A percentile compares a stretch with the other conserved stretches of the same genome.
Evolutionary conservation across 345 rosid genomes (phyloP).

Genomic region (Hibiscus trionum): DNA sequence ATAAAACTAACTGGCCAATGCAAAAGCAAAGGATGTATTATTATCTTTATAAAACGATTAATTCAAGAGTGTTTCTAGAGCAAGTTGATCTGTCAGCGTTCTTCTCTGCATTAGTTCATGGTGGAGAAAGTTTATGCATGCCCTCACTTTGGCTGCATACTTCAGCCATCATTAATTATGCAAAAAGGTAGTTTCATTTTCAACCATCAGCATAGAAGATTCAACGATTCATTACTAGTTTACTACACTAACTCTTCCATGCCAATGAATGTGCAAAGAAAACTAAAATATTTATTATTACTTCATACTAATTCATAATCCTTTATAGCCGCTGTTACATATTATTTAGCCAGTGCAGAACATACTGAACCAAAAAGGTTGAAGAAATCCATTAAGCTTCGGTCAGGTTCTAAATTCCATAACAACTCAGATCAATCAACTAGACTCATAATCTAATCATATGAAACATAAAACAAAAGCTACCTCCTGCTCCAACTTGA

Average conservation of each 20-base stretch:
- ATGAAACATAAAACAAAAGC: conserved; percentile 4
- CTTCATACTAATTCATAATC: not conserved
- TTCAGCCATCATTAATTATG: not conserved
- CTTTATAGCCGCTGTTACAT: not conserved
- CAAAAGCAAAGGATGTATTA: not conserved
- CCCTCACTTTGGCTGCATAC: not conserved
- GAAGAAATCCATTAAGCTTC: conserved; percentile 6
- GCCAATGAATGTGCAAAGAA: not conserved
- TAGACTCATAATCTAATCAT: not conserved
- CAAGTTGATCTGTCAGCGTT: conserved; percentile 2
- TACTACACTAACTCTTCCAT: not conserved
- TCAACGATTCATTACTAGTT: not conserved
- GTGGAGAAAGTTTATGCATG: not conserved
- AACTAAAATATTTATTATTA: not conserved
- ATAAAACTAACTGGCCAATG: not conserved
- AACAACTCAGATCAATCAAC: not conserved
- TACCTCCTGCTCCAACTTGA: conserved; percentile 99
- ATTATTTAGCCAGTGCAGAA: not conserved
- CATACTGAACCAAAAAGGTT: not conserved
- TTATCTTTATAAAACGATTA: not conserved
- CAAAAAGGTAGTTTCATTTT: not conserved
- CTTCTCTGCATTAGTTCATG: not conserved
- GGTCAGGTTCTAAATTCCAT: not conserved
- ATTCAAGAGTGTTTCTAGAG: not conserved
- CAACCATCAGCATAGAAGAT: not conserved